A percentile compares a stretch with the other conserved stretches of the same genome.
These are phyloP conservation scores for Phytophthora hybrid DNA, from an alignment of 352 stramenopile genomes.

Conservation along the genomic window DNA sequence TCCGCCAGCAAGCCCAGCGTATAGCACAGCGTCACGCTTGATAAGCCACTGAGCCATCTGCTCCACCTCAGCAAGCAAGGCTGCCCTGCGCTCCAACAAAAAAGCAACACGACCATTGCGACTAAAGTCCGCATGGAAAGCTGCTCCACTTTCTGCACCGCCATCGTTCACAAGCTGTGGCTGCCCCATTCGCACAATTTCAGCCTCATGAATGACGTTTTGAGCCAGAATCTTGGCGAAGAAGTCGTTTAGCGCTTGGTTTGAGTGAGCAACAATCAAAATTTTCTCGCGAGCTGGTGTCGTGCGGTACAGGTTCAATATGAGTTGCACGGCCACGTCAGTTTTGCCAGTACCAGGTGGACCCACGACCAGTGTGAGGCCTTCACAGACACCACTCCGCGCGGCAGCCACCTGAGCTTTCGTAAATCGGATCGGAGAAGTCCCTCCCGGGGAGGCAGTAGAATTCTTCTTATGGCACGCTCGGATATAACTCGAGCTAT, in stretches of 20 bases:
- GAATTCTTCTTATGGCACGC: conserved; percentile 39
- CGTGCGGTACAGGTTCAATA: conserved; percentile 93
- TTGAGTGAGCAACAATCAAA: conserved; percentile 95
- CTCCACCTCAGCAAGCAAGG: conserved; percentile 94
- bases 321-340: conserved; percentile 95
- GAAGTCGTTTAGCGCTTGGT: conserved; percentile 96
- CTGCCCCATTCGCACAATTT: conserved; percentile 93
- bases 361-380: conserved; percentile 95
- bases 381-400: conserved; percentile 91
- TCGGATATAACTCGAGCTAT: conserved; percentile 43
- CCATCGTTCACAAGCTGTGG: conserved; percentile 16
- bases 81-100: conserved; percentile 64
- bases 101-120: conserved; percentile 92
- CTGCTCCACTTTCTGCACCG: conserved; percentile 59
- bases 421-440: conserved; percentile 86
- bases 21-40: conserved; percentile 38
- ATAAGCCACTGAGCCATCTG: conserved; percentile 92
- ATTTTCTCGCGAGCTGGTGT: conserved; percentile 88
- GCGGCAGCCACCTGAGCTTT: conserved; percentile 93
- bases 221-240: conserved; percentile 93
- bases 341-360: conserved; percentile 96
- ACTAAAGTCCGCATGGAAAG: conserved; percentile 95
- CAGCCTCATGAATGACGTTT: conserved; percentile 76
- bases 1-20: conserved; percentile 61
- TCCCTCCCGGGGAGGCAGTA: background rate